A percentile compares a stretch with the other conserved stretches of the same genome.
Evolutionary conservation across 179 eudicot genomes (phyloP).

Genomic region (Sideroxylon spinosum): DNA sequence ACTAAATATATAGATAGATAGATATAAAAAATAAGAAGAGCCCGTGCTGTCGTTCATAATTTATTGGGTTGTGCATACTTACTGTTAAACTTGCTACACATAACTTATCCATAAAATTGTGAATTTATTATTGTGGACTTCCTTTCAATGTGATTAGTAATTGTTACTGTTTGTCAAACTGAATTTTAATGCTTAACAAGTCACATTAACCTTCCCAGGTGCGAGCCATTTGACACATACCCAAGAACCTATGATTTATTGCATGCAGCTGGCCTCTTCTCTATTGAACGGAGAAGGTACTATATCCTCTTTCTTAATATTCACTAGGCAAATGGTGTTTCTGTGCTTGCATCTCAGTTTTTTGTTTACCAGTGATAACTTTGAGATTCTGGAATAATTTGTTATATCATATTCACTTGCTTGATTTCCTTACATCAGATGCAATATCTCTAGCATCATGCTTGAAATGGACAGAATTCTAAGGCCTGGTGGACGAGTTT

Average conservation of each 20-base stretch:
- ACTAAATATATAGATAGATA: no score
- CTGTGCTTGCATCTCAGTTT: neutral
- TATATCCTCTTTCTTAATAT: neutral
- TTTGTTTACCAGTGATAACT: neutral
- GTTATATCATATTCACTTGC: neutral
- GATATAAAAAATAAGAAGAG: no score
- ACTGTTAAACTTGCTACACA: neutral
- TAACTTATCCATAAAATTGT: neutral
- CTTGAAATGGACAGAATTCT: constrained; percentile 94
- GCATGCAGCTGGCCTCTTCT: constrained; percentile 92
- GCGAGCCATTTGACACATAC: constrained; percentile 97
- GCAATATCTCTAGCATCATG: constrained; percentile 87
- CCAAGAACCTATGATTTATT: constrained; percentile 93
- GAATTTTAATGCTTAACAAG: constrained; percentile 8
- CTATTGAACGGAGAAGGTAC: constrained; percentile 72
- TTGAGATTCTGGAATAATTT: neutral
- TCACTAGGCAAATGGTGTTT: neutral
- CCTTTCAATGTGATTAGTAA: neutral
- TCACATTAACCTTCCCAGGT: constrained; percentile 43
- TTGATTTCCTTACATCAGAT: constrained; percentile 40
- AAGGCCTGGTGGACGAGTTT: constrained; percentile 90
- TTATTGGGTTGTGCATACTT: neutral
- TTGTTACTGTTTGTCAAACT: constrained; percentile 1
- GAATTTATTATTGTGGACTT: neutral
- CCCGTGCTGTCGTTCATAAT: neutral